Percentiles rank a stretch among this genome's conserved stretches.
Evolutionary conservation across 164 flowering plant genomes (phyloP).

Genomic region (Warburgia ugandensis): DNA sequence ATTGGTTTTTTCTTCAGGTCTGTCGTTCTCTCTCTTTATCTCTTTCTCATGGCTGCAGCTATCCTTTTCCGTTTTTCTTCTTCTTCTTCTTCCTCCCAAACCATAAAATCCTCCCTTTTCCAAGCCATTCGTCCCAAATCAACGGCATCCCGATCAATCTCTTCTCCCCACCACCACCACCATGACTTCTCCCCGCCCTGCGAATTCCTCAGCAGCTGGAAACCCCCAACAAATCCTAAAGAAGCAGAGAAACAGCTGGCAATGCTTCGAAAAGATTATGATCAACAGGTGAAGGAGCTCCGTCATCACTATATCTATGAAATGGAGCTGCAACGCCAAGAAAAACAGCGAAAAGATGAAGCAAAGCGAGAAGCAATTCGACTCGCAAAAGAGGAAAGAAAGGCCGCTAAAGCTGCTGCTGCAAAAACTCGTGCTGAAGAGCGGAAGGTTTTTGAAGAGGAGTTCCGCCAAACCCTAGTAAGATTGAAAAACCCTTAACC

Average conservation of each 20-base stretch:
- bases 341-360: slow-evolving; percentile 52
- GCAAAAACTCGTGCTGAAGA: slow-evolving; percentile 44
- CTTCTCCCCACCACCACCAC: slow-evolving; percentile 19
- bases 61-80: slow-evolving; percentile 9
- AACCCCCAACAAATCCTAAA: slow-evolving; percentile 40
- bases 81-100: slow-evolving; percentile 9
- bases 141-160: slow-evolving; percentile 3
- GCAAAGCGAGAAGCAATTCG: slow-evolving; percentile 49
- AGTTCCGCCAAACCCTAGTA: slow-evolving; percentile 63
- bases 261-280: slow-evolving; percentile 50
- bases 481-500: no score
- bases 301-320: slow-evolving; percentile 61
- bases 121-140: slow-evolving; percentile 12
- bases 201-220: slow-evolving; percentile 62
- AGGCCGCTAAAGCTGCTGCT: slow-evolving; percentile 43
- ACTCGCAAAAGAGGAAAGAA: slow-evolving; percentile 52
- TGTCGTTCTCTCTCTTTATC: no score
- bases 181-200: slow-evolving; percentile 41
- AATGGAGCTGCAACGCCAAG: slow-evolving; percentile 55
- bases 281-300: slow-evolving; percentile 47
- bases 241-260: slow-evolving; percentile 56
- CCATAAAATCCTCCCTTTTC: background rate
- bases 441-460: slow-evolving; percentile 47
- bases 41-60: slow-evolving; percentile 19
- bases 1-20: no score